Conservation (phyloP, 2,329 filamentous ascomycete species). For the Talaromyces sp. region DNA sequence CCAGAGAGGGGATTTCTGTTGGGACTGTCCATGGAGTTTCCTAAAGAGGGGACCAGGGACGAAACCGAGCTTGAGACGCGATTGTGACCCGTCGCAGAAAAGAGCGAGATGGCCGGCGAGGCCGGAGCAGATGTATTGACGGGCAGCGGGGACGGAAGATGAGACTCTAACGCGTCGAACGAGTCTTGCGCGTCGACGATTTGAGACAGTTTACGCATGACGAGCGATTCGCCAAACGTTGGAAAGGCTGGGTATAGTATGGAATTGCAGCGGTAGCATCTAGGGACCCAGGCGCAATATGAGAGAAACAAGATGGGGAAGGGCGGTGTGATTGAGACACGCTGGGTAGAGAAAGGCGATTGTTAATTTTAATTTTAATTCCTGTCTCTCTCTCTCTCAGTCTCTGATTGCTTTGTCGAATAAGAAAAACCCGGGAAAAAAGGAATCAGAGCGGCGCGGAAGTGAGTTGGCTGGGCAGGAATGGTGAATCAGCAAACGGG, state of each 20-base stretch:
- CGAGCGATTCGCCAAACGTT: conserved; percentile 11
- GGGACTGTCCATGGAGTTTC: conserved; percentile 51
- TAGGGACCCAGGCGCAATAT: conserved; percentile 31
- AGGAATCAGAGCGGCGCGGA: conserved; percentile 10
- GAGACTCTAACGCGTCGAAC: conserved; percentile 23
- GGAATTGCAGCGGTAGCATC: conserved; percentile 10
- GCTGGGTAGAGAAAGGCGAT: background rate
- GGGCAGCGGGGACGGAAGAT: conserved; percentile 30
- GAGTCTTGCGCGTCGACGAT: conserved; percentile 36
- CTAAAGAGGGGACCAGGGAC: conserved; percentile 65
- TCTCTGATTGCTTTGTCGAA: background rate
- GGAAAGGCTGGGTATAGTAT: conserved; percentile 11
- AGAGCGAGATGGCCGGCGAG: conserved; percentile 45
- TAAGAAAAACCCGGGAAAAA: conserved; percentile 11
- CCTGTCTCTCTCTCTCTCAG: background rate
- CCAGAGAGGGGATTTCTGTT: conserved; percentile 73
- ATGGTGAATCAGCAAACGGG: conserved; percentile 25
- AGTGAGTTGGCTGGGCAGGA: conserved; percentile 26
- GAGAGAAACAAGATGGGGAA: conserved; percentile 11
- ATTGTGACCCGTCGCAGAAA: conserved; percentile 42
- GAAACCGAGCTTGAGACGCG: conserved; percentile 69
- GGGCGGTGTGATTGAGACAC: conserved; percentile 23
- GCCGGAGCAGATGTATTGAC: conserved; percentile 40
- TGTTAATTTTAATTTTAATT: background rate
- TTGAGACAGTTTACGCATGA: conserved; percentile 41